Conservation (phyloP, 1,284 basidiomycete genomes). For the Cutaneotrichosporon sp. region DNA sequence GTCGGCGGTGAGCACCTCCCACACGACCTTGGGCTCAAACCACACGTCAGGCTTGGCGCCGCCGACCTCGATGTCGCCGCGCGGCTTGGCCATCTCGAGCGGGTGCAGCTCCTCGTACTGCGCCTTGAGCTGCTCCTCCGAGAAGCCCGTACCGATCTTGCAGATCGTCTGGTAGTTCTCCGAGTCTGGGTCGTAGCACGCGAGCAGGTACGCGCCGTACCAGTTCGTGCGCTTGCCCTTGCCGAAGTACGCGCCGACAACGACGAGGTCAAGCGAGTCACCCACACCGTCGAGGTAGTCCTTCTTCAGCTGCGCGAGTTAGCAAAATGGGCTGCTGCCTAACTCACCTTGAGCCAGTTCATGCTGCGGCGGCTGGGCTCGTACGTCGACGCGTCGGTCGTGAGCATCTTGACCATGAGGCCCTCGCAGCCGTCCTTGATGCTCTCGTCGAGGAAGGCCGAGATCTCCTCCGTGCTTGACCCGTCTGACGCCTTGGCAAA, state of each 20-base stretch:
- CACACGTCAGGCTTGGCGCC: conserved; percentile 91
- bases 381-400: conserved; percentile 86
- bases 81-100: conserved; percentile 61
- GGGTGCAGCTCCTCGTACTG: conserved; percentile 81
- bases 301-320: conserved; percentile 76
- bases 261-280: conserved; percentile 95
- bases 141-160: conserved; percentile 99
- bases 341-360: conserved; percentile 92
- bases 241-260: conserved; percentile 94
- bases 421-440: conserved; percentile 99
- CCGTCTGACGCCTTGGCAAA: conserved; percentile 91
- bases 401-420: conserved; percentile 98
- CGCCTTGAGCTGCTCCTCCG: conserved; percentile 81
- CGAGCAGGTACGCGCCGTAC: conserved; percentile 93
- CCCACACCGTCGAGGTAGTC: conserved; percentile 97
- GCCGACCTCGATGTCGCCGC: conserved; percentile 79
- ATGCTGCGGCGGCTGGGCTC: conserved; percentile 92
- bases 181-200: conserved; percentile 87
- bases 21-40: conserved; percentile 94
- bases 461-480: conserved; percentile 90
- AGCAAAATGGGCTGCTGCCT: background rate
- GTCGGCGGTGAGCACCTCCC: conserved; percentile 98
- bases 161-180: conserved; percentile 95
- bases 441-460: conserved; percentile 90
- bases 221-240: conserved; percentile 97